Evolutionary conservation across 2,329 filamentous ascomycete species (phyloP), one percentile per base, ranked within the genome.

Genomic region (Westerdykella sp.): DNA sequence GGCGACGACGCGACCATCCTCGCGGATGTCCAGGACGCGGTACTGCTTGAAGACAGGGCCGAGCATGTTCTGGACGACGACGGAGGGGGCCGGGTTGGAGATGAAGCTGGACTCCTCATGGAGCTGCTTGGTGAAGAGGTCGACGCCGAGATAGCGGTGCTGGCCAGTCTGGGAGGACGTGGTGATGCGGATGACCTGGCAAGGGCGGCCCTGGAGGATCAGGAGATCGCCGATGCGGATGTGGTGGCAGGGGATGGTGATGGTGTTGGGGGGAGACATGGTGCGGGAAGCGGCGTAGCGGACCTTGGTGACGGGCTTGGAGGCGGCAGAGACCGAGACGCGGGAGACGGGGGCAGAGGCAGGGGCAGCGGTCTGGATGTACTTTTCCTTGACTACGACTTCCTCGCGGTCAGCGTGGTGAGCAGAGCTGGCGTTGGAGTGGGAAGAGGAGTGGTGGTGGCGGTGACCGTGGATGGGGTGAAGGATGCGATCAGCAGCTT

Each of bases 1-100:
- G 78, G 90, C 90, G 56, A 94, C 88, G 66, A 98, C 71, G 59
- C 74, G 73, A 65, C 79, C 77, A 62, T 83, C 90, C 56, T 95
- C 87, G 71, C 89, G 84, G 72, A 98, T 85, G 78, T 98, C 93
- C 51, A 98, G 85, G 69, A 98, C 91, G 67, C 93, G 90, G 85
- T 98, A 98, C 81, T 97, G 93, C 88, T 97, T 97, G 88, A 97
- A 96, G 77, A 97, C 83, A 53, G 93, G 93, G 62, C 91, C 93
- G 57, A 95, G 86, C 89, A 98, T 97, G 77, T 91, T 97, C 85
- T 98, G 93, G 65, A 98, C 91, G 53, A 97, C 83, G 49, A 98
- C 93, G 60, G 87, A 95, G 60, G 91, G 91, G 56, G 86, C 87
- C 55, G 93, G 93, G 85, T 95, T 94, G 74, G 87, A 90, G 76